phyloP scores from a whole-genome alignment of 805 yeast species.

The Kuraishia hungarica region DNA sequence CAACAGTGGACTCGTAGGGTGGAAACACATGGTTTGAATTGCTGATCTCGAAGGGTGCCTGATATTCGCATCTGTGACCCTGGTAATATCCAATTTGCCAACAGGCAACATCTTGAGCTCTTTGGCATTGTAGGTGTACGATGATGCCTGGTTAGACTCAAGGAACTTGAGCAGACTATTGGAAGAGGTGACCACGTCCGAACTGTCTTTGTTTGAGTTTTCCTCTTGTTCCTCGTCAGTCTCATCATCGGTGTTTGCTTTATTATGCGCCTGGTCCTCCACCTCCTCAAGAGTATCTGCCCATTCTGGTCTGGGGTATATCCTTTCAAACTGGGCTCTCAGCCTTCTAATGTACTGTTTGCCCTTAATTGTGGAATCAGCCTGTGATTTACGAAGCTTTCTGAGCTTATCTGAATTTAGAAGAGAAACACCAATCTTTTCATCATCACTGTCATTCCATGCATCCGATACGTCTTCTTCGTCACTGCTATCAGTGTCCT shows the following conservation, averaged over 20 bases:
- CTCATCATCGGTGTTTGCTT: slow-evolving; percentile 11
- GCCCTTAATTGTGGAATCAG: slow-evolving; percentile 24
- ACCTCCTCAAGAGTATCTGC: slow-evolving; percentile 43
- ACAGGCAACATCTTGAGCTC: slow-evolving; percentile 58
- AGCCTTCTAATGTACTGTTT: slow-evolving; percentile 24
- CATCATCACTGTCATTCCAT: slow-evolving; percentile 94
- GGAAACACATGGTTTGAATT: slow-evolving; percentile 81
- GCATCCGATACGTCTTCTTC: slow-evolving; percentile 32
- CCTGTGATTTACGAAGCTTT: slow-evolving; percentile 58
- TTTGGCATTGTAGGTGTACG: slow-evolving; percentile 18
- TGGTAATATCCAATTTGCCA: slow-evolving; percentile 60
- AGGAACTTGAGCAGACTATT: slow-evolving; percentile 25
- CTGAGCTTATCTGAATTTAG: slow-evolving; percentile 48
- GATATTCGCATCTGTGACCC: slow-evolving; percentile 81
- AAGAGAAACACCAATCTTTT: slow-evolving; percentile 54
- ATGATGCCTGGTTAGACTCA: slow-evolving; percentile 22
- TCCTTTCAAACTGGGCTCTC: slow-evolving; percentile 56
- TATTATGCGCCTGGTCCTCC: slow-evolving; percentile 7
- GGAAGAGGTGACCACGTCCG: slow-evolving; percentile 11
- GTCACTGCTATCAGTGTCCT: not conserved
- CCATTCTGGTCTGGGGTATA: slow-evolving; percentile 86
- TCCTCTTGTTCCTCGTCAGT: slow-evolving; percentile 18
- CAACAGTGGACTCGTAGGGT: slow-evolving; percentile 72
- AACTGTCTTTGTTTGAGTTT: slow-evolving; percentile 9
- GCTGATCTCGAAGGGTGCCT: slow-evolving; percentile 65